Conservation (phyloP, 345 rosid species). For the Limnanthes douglasii region DNA sequence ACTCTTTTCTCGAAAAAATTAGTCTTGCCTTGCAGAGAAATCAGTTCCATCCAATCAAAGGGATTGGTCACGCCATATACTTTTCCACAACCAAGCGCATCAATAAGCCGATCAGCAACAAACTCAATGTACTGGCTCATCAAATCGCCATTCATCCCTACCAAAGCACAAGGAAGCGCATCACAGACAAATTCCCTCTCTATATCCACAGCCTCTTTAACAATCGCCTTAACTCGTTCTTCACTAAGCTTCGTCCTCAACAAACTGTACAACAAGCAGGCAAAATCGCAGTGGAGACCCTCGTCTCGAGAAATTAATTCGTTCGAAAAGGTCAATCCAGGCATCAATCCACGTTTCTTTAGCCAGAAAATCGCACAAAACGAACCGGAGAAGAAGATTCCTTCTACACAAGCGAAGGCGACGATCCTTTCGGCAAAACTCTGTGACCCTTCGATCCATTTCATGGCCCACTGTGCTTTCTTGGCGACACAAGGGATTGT, state of each 20-base stretch:
- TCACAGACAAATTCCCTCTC: slow-evolving; percentile 93
- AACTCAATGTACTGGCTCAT: slow-evolving; percentile 90
- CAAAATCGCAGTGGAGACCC: slow-evolving; percentile 90
- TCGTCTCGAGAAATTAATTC: slow-evolving; percentile 90
- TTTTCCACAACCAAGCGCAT: slow-evolving; percentile 55
- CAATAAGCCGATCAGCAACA: slow-evolving; percentile 65
- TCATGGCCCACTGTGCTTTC: slow-evolving; percentile 69
- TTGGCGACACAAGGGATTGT: slow-evolving; percentile 67
- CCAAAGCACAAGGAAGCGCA: slow-evolving; percentile 79
- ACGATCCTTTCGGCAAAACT: slow-evolving; percentile 61
- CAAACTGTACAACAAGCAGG: slow-evolving; percentile 52
- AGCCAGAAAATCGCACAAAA: slow-evolving; percentile 93
- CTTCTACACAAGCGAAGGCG: slow-evolving; percentile 93
- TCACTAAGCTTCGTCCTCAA: slow-evolving; percentile 42
- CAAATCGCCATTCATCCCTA: slow-evolving; percentile 65
- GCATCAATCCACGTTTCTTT: slow-evolving; percentile 86
- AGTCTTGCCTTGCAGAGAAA: slow-evolving; percentile 75
- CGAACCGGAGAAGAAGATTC: slow-evolving; percentile 87
- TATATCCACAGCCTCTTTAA: slow-evolving; percentile 66
- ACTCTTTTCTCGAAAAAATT: slow-evolving; percentile 82
- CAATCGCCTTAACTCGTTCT: slow-evolving; percentile 58
- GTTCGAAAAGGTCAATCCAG: slow-evolving; percentile 85
- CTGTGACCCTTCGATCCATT: slow-evolving; percentile 74
- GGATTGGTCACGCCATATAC: slow-evolving; percentile 46
- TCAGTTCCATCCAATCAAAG: slow-evolving; percentile 92